Evolutionary conservation across 2,329 filamentous ascomycete genomes (phyloP), one percentile per base, ranked within the genome.

Genomic region (Chaetomiaceae sp.): DNA sequence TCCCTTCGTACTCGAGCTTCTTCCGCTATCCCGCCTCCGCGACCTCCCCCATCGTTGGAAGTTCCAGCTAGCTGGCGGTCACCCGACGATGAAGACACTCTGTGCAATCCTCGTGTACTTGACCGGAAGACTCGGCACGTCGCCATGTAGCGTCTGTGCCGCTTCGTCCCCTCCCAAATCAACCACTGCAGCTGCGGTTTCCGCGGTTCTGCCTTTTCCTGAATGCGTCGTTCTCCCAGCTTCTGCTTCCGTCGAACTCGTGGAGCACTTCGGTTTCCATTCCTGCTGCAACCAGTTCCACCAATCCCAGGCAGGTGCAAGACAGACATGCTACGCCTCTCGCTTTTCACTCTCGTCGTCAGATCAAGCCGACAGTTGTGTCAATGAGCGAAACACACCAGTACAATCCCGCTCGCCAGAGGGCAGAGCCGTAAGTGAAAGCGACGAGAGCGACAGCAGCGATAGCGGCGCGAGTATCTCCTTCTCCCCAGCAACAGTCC

Each of bases 31-130:
- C 2, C 48, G 45, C 4, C 45, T 17, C 2, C 36, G 45, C 5
- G 36, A 43, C 15, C 41, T 49, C 8, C 45, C 51, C 2, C 34
- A 43, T 34, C 27, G 40, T 1, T 49, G 45, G 48, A 42, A 47
- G 24, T 36, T 40, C 7, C 37, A 40, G 22, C 22, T 40, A 2
- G 37, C 14, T 2, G 43, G 37, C 22, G 45, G 32, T 6, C 47
- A 35, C n/a, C 47, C 45, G 1, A 29, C 35, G 12, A 5, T 11
- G 8, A 42, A 36, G 18, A 38, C 30, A 14, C 17, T 47, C 5
- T 48, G 35, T 7, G 49, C 39, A 1, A n/a, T 52, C 17, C 27
- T 54, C 3, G 45, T 48, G 4, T 50, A 47, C 15, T 32, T 54
- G 9, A 32, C 18, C 9, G 47, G 49, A 2, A 12, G n/a, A 5